Percentiles rank a stretch among this genome's conserved stretches.
These are phyloP conservation scores for Erysimum cheiri DNA, from an alignment of 441 rosid genomes.

Conservation along the genomic window DNA sequence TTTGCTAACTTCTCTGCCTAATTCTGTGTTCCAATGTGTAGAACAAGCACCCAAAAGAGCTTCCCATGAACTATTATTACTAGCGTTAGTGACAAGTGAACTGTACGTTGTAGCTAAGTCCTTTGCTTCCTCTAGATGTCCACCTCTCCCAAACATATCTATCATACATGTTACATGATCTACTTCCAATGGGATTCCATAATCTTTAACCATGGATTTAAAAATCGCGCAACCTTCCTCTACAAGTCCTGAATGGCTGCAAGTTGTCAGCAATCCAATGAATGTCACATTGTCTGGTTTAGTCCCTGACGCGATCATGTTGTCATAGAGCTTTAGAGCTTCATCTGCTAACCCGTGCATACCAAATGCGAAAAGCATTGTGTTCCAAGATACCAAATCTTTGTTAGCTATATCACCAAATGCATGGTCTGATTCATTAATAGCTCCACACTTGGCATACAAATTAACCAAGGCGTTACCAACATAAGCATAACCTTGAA, in stretches of 20 bases:
- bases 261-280: slow-evolving; percentile 68
- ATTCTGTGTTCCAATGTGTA: slow-evolving; percentile 49
- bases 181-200: slow-evolving; percentile 51
- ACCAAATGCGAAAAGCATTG: slow-evolving; percentile 73
- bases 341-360: slow-evolving; percentile 66
- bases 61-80: slow-evolving; percentile 48
- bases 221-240: slow-evolving; percentile 58
- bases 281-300: slow-evolving; percentile 79
- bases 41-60: slow-evolving; percentile 73
- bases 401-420: slow-evolving; percentile 59
- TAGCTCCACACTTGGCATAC: slow-evolving; percentile 82
- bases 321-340: slow-evolving; percentile 58
- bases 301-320: slow-evolving; percentile 57
- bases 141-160: slow-evolving; percentile 80
- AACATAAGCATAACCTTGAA: slow-evolving; percentile 56
- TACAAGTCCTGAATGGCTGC: slow-evolving; percentile 79
- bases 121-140: slow-evolving; percentile 66
- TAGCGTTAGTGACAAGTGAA: slow-evolving; percentile 18
- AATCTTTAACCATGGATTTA: slow-evolving; percentile 52
- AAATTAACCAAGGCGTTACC: slow-evolving; percentile 75
- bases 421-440: slow-evolving; percentile 55
- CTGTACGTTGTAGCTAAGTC: slow-evolving; percentile 47
- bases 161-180: slow-evolving; percentile 77
- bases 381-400: slow-evolving; percentile 77
- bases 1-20: slow-evolving; percentile 53